These are phyloP conservation scores for Candida rishiriensis DNA, from an alignment of 805 yeast species.

Conservation along the genomic window DNA sequence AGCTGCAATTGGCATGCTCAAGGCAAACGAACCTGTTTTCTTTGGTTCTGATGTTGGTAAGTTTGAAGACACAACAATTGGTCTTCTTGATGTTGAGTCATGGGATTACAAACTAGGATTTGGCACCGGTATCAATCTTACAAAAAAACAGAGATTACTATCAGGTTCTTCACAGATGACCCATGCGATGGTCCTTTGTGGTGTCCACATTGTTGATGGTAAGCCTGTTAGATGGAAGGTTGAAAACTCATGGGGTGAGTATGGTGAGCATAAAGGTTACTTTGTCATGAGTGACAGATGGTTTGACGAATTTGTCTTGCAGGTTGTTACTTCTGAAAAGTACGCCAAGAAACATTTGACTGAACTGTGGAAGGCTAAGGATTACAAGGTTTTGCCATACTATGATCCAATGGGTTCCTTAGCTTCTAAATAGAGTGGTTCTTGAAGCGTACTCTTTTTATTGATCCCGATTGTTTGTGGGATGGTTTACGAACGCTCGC, in stretches of 20 bases:
- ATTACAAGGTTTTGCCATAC: constrained; percentile 49
- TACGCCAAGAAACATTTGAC: constrained; percentile 34
- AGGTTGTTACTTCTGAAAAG: constrained; percentile 44
- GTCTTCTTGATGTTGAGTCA: constrained; percentile 66
- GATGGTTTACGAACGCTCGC: no score
- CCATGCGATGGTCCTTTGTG: constrained; percentile 86
- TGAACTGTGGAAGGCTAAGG: constrained; percentile 46
- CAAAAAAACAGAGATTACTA: constrained; percentile 32
- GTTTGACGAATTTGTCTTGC: constrained; percentile 73
- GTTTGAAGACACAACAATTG: constrained; percentile 55
- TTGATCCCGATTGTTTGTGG: no score
- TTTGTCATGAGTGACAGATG: constrained; percentile 70
- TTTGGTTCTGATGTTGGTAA: constrained; percentile 87
- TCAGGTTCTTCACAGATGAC: constrained; percentile 65
- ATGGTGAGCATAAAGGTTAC: constrained; percentile 63
- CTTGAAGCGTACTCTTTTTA: no score
- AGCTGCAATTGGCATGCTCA: constrained; percentile 64
- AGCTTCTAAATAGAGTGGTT: constrained; percentile 31
- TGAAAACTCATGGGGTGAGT: constrained; percentile 80
- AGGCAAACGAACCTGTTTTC: constrained; percentile 74
- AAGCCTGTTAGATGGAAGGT: constrained; percentile 68
- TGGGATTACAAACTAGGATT: constrained; percentile 66
- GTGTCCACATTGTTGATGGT: constrained; percentile 61
- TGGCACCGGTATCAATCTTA: constrained; percentile 31
- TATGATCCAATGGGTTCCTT: constrained; percentile 82